A percentile compares a stretch with the other conserved stretches of the same genome.
Conservation (phyloP, 225 moss, liverwort and hornwort genomes). For the Rhytidiadelphus loreus region DNA sequence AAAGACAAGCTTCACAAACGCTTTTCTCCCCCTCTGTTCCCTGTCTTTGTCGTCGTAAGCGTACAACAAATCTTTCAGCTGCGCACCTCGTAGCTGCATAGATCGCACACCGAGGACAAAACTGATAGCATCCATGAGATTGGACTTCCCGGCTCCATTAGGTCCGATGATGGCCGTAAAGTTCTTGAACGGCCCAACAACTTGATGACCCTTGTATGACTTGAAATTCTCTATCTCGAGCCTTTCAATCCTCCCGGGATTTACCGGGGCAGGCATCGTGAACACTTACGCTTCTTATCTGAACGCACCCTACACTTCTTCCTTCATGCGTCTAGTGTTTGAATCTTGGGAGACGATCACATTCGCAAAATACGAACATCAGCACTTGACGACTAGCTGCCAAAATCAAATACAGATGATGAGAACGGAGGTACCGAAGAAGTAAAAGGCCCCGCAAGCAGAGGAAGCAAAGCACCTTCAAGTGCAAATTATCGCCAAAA, state of each 20-base stretch:
- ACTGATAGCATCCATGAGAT: constrained; percentile 99
- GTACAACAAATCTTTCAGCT: constrained; percentile 90
- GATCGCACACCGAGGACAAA: constrained; percentile 96
- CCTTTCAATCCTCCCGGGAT: constrained; percentile 85
- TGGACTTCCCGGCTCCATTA: constrained; percentile 95
- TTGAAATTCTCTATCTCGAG: constrained; percentile 98
- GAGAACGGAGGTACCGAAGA: not conserved
- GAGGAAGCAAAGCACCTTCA: not conserved
- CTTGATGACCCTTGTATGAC: constrained; percentile 97
- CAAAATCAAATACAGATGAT: not conserved
- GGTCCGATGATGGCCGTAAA: constrained; percentile 99
- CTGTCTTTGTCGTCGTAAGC: constrained; percentile 93
- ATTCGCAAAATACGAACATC: not conserved
- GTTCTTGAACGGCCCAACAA: constrained; percentile 89
- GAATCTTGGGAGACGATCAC: not conserved
- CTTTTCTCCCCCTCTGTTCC: constrained; percentile 79
- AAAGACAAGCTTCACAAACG: constrained; percentile 89
- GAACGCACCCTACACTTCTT: not conserved
- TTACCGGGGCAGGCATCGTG: constrained; percentile 69
- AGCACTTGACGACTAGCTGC: not conserved
- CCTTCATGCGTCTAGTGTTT: not conserved
- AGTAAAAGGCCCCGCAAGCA: not conserved
- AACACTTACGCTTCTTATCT: not conserved
- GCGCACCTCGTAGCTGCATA: constrained; percentile 98
- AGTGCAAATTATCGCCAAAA: not conserved